Evolutionary conservation across 352 stramenopile species (phyloP), one percentile per base, ranked within the genome.

Genomic region (Phytopythium kandeliae): DNA sequence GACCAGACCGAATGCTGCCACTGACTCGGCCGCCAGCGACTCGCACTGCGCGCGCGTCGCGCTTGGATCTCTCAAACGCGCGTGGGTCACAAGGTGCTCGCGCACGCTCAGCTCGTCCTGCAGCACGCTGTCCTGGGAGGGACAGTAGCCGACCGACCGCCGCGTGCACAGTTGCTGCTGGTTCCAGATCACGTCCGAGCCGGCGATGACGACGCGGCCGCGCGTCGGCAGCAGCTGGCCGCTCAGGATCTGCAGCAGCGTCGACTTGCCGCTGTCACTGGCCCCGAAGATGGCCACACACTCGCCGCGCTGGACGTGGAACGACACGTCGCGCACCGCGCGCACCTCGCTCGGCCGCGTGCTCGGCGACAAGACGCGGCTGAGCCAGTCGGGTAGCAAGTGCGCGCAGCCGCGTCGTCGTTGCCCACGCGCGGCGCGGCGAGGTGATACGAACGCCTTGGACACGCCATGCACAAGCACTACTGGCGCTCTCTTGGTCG

Each of bases 101-200:
- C 38, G 51, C 8, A 48, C 41, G 26, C 25, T 55, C 26, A 64
- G 28, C 15, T 34, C n/a, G 24, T 48, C 36, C 15, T 48, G 25
- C 15, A 65, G 36, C 15, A 60, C 59, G 40, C 71, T 52, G 33
- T 53, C 49, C 6, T 57, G 53, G 46, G 94, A 81, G 13, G 85
- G 75, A 58, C 85, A 96, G 54, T 94, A 94, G 8, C 83, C 84
- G 11, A 94, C 65, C 8, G 57, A 41, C 4, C 66, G 56, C 6
- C 36, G 22, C 22, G 60, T 26, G 1, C 57, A 56, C 25, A 69
- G 25, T 16, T 62, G 33, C 1, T 21, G 38, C 33, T 71, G 65
- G 21, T 58, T 44, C 30, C 36, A 58, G 10, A 68, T 17, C 4
- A 35, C 50, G 31, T 74, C 65, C 8, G 54, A 38, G 5, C 65